Conservation (phyloP, 1,139 yeast species). For the Suhomyces bokatorum region DNA sequence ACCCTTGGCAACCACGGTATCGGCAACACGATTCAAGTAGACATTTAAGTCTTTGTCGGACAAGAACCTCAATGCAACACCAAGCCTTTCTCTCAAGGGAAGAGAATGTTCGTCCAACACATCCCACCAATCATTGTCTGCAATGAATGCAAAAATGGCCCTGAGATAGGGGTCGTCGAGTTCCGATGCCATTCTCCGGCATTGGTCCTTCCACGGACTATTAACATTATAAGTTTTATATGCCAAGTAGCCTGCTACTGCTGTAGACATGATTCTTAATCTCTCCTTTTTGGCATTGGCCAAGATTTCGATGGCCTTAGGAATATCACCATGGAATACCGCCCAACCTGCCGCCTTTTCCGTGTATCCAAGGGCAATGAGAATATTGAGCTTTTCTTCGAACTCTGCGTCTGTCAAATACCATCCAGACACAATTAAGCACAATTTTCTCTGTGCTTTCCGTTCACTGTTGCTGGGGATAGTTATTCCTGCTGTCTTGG, state of each 20-base stretch:
- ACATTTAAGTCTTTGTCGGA: slow-evolving; percentile 73
- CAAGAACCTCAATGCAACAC: slow-evolving; percentile 83
- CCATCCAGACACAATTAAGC: slow-evolving; percentile 91
- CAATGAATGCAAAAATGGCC: slow-evolving; percentile 89
- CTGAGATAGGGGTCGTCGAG: slow-evolving; percentile 86
- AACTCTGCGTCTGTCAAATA: slow-evolving; percentile 76
- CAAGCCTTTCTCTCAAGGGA: slow-evolving; percentile 84
- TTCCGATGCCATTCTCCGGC: slow-evolving; percentile 83
- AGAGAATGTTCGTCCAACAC: slow-evolving; percentile 87
- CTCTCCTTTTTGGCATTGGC: slow-evolving; percentile 59
- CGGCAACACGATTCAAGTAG: slow-evolving; percentile 69
- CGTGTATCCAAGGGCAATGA: slow-evolving; percentile 60
- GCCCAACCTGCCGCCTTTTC: slow-evolving; percentile 99
- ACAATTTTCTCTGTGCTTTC: slow-evolving; percentile 67
- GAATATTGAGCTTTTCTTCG: slow-evolving; percentile 62
- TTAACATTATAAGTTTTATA: slow-evolving; percentile 63
- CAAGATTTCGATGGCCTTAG: slow-evolving; percentile 73
- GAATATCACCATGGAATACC: slow-evolving; percentile 86
- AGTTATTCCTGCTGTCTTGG: slow-evolving; percentile 46
- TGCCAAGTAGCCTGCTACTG: slow-evolving; percentile 89
- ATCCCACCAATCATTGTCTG: slow-evolving; percentile 97
- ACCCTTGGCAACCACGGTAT: slow-evolving; percentile 71
- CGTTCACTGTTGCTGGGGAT: slow-evolving; percentile 52
- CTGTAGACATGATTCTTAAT: slow-evolving; percentile 81
- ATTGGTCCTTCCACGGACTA: slow-evolving; percentile 91